Percentiles rank a stretch among this genome's conserved stretches.
Conservation (phyloP, 768 basidiomycete species). For the Macrolepiota albuminosa region DNA sequence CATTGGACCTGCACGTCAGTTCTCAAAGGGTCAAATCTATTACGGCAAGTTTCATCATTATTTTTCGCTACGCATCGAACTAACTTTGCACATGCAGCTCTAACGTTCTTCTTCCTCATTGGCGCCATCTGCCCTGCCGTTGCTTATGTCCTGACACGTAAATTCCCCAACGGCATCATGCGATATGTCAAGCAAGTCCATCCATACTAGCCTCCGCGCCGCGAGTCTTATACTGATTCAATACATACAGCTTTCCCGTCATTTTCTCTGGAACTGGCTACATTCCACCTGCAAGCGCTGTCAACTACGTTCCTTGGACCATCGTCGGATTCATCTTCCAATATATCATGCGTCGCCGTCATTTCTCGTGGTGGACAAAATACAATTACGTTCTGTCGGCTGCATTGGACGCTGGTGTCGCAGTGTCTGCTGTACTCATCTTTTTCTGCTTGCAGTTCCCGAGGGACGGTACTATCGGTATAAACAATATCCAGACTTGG, state of each 20-base stretch:
- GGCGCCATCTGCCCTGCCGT: constrained; percentile 59
- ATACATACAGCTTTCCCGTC: constrained; percentile 38
- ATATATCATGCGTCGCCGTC: constrained; percentile 50
- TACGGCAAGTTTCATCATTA: constrained; percentile 26
- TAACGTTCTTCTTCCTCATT: constrained; percentile 76
- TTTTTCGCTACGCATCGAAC: background rate
- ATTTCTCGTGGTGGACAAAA: constrained; percentile 71
- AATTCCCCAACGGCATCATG: constrained; percentile 58
- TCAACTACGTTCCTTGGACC: constrained; percentile 67
- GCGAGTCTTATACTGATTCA: background rate
- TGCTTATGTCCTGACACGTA: constrained; percentile 48
- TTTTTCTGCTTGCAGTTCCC: constrained; percentile 54
- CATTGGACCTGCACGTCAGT: constrained; percentile 71
- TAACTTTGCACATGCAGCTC: constrained; percentile 24
- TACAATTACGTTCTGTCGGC: constrained; percentile 70
- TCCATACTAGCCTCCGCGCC: background rate
- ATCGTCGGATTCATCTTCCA: constrained; percentile 66
- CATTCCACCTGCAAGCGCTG: constrained; percentile 64
- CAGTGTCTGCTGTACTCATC: constrained; percentile 43
- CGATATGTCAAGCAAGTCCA: constrained; percentile 58
- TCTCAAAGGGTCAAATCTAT: constrained; percentile 61
- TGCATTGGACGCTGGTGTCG: constrained; percentile 67
- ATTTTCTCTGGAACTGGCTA: constrained; percentile 55
- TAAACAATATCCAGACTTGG: constrained; percentile 51
- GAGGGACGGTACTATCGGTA: constrained; percentile 52